Evolutionary conservation across 2,329 filamentous ascomycete species (phyloP).

Genomic region (Colletotrichum godetiae): DNA sequence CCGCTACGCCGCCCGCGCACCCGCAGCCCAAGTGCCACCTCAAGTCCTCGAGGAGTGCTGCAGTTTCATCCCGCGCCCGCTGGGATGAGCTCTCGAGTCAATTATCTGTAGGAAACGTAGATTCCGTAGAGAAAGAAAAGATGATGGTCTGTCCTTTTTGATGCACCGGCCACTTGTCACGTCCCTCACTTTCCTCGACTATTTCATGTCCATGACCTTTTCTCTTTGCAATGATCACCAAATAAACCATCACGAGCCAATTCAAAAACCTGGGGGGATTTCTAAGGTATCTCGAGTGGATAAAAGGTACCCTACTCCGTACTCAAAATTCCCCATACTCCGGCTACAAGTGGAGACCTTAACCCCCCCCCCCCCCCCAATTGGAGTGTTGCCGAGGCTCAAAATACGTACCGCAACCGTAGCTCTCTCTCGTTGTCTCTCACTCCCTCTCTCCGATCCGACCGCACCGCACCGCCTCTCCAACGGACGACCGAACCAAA

Average conservation of each 20-base stretch:
- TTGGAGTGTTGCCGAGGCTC: constrained; percentile 27
- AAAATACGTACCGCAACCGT: constrained; percentile 21
- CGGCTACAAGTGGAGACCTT: constrained; percentile 17
- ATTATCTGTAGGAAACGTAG: background rate
- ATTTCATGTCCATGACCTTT: background rate
- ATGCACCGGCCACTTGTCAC: background rate
- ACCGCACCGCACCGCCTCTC: background rate
- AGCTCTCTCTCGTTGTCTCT: background rate
- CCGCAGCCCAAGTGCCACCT: background rate
- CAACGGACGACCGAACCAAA: constrained; percentile 23
- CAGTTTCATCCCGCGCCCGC: constrained; percentile 15
- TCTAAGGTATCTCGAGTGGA: background rate
- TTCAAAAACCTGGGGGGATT: background rate
- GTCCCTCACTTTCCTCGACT: background rate
- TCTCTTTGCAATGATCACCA: background rate
- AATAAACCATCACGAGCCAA: background rate
- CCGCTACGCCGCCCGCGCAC: background rate
- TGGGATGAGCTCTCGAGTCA: constrained; percentile 18
- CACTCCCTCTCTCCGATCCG: background rate
- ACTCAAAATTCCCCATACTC: background rate
- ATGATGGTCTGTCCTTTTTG: background rate
- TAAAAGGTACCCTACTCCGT: background rate
- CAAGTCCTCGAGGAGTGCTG: background rate
- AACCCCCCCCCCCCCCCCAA: background rate
- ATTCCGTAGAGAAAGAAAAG: background rate